phyloP scores from a whole-genome alignment of 257 asterid genomes.

The Ilex asprella region DNA sequence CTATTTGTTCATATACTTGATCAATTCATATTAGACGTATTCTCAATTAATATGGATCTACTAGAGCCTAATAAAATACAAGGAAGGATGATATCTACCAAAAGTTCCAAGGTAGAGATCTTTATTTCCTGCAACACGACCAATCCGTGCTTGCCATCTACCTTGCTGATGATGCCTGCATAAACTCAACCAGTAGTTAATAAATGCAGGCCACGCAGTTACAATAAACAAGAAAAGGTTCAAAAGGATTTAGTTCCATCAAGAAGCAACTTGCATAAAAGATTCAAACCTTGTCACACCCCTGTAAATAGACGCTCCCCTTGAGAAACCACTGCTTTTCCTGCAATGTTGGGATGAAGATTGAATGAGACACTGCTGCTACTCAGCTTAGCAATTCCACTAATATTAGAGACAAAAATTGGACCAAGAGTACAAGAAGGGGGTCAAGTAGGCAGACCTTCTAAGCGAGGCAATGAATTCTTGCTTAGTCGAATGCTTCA shows the following conservation, averaged over 20 bases:
- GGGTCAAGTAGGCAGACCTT: slow-evolving; percentile 31
- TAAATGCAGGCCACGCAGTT: neutral
- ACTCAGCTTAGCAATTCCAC: neutral
- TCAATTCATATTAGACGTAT: too few species aligned
- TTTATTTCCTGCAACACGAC: slow-evolving; percentile 93
- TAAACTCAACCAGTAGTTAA: neutral
- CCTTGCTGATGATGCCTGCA: slow-evolving; percentile 99
- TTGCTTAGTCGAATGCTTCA: slow-evolving; percentile 72
- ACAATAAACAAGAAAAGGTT: neutral
- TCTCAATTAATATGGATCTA: too few species aligned
- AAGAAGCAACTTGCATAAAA: neutral
- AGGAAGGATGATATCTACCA: slow-evolving; percentile 27
- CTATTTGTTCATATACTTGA: too few species aligned
- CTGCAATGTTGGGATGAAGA: slow-evolving; percentile 19
- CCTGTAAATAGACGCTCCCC: slow-evolving; percentile 85
- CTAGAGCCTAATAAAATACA: neutral
- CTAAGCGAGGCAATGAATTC: slow-evolving; percentile 90
- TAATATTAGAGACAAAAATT: neutral
- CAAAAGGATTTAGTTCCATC: neutral
- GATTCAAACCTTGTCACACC: slow-evolving; percentile 73
- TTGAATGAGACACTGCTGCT: neutral
- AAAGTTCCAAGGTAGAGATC: slow-evolving; percentile 94
- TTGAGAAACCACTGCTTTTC: slow-evolving; percentile 89
- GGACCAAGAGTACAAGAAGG: neutral
- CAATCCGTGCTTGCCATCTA: slow-evolving; percentile 98